Percentiles rank a stretch among this genome's conserved stretches.
These are phyloP conservation scores for Omphalotus guepiniiformis DNA, from an alignment of 768 basidiomycete genomes.

Conservation along the genomic window DNA sequence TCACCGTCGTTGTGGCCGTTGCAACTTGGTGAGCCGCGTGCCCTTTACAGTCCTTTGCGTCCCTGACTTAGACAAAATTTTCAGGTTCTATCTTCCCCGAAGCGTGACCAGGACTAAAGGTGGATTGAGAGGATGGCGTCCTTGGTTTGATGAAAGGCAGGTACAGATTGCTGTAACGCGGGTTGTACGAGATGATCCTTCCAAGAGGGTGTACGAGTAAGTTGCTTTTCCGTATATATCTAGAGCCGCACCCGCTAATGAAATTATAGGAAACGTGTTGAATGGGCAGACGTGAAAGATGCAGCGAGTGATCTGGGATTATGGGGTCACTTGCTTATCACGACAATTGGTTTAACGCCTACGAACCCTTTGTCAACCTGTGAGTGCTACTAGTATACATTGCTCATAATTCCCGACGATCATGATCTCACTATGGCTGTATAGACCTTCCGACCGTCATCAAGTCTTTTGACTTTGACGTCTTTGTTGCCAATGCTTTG, in stretches of 20 bases:
- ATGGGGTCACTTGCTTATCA: constrained; percentile 33
- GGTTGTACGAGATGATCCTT: constrained; percentile 33
- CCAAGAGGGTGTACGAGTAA: constrained; percentile 35
- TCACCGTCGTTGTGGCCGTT: constrained; percentile 30
- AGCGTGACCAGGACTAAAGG: constrained; percentile 25
- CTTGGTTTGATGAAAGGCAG: constrained; percentile 33
- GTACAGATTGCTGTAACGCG: constrained; percentile 32
- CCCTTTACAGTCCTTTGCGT: neutral
- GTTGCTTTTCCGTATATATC: constrained; percentile 8
- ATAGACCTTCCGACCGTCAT: constrained; percentile 35
- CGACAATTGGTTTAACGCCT: constrained; percentile 31
- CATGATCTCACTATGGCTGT: neutral
- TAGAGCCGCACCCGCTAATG: neutral
- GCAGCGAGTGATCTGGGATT: constrained; percentile 32
- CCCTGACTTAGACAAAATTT: neutral
- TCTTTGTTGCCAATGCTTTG: constrained; percentile 32
- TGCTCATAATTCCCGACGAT: neutral
- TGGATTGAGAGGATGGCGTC: constrained; percentile 27
- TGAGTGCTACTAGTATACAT: constrained; percentile 19
- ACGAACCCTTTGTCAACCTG: constrained; percentile 33
- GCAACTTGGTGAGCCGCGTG: constrained; percentile 25
- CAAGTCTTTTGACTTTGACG: constrained; percentile 33
- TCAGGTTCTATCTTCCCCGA: constrained; percentile 34
- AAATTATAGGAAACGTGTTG: constrained; percentile 25
- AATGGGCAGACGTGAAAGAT: constrained; percentile 32